Evolutionary conservation across 2,329 filamentous ascomycete genomes (phyloP), one percentile per base, ranked within the genome.

Genomic region (Chrysoporthe puriensis): DNA sequence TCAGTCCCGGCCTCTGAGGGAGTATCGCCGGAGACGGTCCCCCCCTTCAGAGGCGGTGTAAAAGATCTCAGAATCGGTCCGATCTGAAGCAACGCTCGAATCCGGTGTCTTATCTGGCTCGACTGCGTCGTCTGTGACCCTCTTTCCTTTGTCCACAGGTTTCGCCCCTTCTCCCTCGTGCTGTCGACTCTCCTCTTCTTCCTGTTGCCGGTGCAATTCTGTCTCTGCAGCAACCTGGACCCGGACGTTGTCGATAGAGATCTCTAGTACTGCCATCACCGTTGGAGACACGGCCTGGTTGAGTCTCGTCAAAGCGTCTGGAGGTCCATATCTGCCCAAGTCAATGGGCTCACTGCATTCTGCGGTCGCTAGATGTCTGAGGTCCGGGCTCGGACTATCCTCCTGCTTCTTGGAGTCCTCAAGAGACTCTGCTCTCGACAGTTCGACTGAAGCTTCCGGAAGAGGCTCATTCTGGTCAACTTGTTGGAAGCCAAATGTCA

Each of bases 301-400:
- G 0, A 76, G 72, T 42, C 79, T 76, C 4, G 67, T 75, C 7
- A 88, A 73, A 0, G 78, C 79, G 13, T 73, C 71, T 0, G 85
- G 85, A 4, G 83, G 83, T 2, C 80, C 77, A 70, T 84, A 85
- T 62, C 78, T 74, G 48, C 76, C 79, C 82, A 84, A 86, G 72
- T 84, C 80, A 44, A 80, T 75, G 2, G 75, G 70, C 3, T 70
- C 66, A 57, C 74, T 69, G 18, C 77, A 74, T 34, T 74, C 34
- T 32, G 3, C 18, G 26, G 4, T 32, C 4, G 8, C 36, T 26
- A 3, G 48, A 52, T 6, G 16, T 43, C 9, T 5, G 32, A 16
- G 9, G 13, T 54, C 11, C 11, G 21, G n/a, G 11, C 4, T 4
- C 11, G 18, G 42, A 16, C n/a, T 42, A 3, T n/a, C 54, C 54